Evolutionary conservation across 257 asterid species (phyloP).

Genomic region (Salvia hispanica): DNA sequence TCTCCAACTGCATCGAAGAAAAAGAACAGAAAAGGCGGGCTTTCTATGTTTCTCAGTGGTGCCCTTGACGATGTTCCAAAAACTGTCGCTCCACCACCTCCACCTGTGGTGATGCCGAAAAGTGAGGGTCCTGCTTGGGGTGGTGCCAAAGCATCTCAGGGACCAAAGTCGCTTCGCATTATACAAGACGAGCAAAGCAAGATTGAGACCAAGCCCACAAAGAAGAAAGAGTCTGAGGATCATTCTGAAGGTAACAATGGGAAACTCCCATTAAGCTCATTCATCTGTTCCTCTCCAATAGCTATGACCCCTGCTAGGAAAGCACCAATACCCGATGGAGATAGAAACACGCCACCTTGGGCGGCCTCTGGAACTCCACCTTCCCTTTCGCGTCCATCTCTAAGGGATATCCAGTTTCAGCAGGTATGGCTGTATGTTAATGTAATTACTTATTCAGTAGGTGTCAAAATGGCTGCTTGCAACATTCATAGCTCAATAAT

Average conservation of each 20-base stretch:
- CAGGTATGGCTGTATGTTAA: conserved; percentile 53
- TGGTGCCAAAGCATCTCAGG: conserved; percentile 64
- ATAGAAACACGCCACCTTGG: conserved; percentile 90
- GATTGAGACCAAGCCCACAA: conserved; percentile 43
- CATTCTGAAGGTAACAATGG: conserved; percentile 45
- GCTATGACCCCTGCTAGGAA: conserved; percentile 54
- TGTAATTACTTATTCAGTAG: too few species aligned
- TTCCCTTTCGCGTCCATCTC: conserved; percentile 78
- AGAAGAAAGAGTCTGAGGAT: conserved; percentile 47
- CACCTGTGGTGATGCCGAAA: conserved; percentile 54
- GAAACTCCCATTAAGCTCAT: conserved; percentile 60
- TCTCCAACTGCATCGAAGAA: conserved; percentile 61
- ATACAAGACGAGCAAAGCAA: conserved; percentile 93
- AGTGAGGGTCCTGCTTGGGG: conserved; percentile 98
- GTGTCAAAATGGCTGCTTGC: neutral
- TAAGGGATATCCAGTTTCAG: conserved; percentile 88
- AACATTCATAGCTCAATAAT: neutral
- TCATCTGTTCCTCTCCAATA: conserved; percentile 63
- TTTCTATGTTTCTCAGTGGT: conserved; percentile 92
- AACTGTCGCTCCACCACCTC: conserved; percentile 44
- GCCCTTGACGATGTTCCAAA: conserved; percentile 84
- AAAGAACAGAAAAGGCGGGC: conserved; percentile 90
- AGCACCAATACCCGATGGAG: conserved; percentile 59
- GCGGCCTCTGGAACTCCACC: conserved; percentile 87
- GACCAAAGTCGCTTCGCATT: conserved; percentile 72